A percentile compares a stretch with the other conserved stretches of the same genome.
Conservation (phyloP, 176 grass and related monocot species). For the Phoenix roebelenii region DNA sequence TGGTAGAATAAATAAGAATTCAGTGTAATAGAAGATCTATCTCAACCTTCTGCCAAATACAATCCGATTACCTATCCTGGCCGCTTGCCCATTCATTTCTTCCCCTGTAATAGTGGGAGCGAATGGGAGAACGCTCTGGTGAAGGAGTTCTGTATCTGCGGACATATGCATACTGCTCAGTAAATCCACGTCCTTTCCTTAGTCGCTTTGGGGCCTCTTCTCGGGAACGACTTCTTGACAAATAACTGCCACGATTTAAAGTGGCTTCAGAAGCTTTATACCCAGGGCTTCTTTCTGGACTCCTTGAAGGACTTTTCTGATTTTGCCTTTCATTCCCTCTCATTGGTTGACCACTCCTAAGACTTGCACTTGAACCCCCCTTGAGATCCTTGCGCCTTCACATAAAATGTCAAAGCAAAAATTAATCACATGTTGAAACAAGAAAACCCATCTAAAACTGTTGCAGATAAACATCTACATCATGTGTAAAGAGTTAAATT, state of each 20-base stretch:
- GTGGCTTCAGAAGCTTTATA: constrained; percentile 27
- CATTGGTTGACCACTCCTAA: constrained; percentile 8
- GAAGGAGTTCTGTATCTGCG: constrained; percentile 65
- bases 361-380: constrained; percentile 21
- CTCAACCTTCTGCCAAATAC: neutral
- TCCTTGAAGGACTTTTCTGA: constrained; percentile 23
- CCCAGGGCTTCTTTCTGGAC: constrained; percentile 16
- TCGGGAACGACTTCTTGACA: constrained; percentile 18
- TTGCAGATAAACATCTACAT: too few relatives aligned
- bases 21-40: neutral
- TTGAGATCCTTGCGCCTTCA: constrained; percentile 24
- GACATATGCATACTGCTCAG: constrained; percentile 50
- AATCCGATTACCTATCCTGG: constrained; percentile 45
- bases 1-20: neutral
- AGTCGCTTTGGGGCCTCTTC: constrained; percentile 41
- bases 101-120: constrained; percentile 38
- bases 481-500: neutral
- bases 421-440: neutral
- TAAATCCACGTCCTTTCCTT: constrained; percentile 81
- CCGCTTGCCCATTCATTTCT: constrained; percentile 42
- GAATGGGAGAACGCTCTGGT: constrained; percentile 45
- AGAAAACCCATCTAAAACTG: too few relatives aligned
- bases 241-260: constrained; percentile 30
- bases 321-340: neutral
- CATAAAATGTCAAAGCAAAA: neutral